A percentile compares a stretch with the other conserved stretches of the same genome.
These are phyloP conservation scores for Arachis stenosperma DNA, from an alignment of 306 rosid genomes.

Conservation along the genomic window DNA sequence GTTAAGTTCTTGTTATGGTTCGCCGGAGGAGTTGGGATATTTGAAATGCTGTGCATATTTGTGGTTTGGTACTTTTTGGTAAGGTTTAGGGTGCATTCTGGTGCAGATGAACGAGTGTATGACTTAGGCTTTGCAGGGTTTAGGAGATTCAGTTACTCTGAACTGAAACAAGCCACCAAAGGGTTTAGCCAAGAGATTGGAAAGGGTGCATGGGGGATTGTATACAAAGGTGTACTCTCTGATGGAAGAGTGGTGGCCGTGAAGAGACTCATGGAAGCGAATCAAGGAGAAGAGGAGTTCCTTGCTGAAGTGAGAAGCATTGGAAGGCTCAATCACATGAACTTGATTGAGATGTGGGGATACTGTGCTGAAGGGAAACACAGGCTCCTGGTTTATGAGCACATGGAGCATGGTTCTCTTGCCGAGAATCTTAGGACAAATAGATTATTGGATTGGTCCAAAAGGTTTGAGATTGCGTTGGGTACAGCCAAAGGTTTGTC, in stretches of 20 bases:
- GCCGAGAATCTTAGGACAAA: conserved; percentile 38
- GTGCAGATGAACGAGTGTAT: conserved; percentile 37
- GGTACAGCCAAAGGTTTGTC: conserved; percentile 64
- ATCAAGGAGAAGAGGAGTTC: conserved; percentile 63
- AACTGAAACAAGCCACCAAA: conserved; percentile 55
- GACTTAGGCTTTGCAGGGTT: conserved; percentile 45
- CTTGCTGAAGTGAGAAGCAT: conserved; percentile 62
- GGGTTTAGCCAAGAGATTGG: conserved; percentile 63
- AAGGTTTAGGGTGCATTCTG: conserved; percentile 9
- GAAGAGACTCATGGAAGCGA: conserved; percentile 49
- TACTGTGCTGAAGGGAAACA: conserved; percentile 62
- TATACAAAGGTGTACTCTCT: conserved; percentile 51
- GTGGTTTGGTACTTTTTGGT: conserved; percentile 39
- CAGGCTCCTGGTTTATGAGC: conserved; percentile 63
- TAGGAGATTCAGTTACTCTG: conserved; percentile 53
- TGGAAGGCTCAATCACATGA: conserved; percentile 65
- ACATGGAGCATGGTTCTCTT: conserved; percentile 57
- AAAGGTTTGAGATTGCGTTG: conserved; percentile 55
- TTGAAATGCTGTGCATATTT: conserved; percentile 49
- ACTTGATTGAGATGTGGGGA: conserved; percentile 67
- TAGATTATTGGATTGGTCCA: conserved; percentile 53
- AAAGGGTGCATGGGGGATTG: conserved; percentile 56
- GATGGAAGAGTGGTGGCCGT: conserved; percentile 56
- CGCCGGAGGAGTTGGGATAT: conserved; percentile 53
- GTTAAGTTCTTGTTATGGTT: conserved; percentile 47